Conservation (phyloP, 1,284 basidiomycete species). For the Moesziomyces sp. region DNA sequence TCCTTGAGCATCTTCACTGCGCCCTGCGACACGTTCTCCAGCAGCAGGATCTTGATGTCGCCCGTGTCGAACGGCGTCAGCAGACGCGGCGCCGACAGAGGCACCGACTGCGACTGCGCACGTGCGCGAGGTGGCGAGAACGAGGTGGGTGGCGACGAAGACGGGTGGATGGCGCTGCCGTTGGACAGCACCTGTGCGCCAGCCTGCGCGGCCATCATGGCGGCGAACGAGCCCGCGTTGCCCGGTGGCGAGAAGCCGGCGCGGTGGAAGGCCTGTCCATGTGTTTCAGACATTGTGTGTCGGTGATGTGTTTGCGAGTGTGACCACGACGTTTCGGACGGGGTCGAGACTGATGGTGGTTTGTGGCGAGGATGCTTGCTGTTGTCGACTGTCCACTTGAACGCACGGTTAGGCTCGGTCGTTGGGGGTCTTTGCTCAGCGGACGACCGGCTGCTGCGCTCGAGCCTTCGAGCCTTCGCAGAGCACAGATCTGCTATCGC, state of each 20-base stretch:
- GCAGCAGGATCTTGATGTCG: slow-evolving; percentile 75
- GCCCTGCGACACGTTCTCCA: slow-evolving; percentile 95
- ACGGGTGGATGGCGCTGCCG: slow-evolving; percentile 30
- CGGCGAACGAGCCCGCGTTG: slow-evolving; percentile 55
- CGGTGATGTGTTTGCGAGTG: background rate
- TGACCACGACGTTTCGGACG: slow-evolving; percentile 7
- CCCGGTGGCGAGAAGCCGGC: slow-evolving; percentile 60
- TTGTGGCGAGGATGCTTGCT: background rate
- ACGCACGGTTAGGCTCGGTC: too few species aligned
- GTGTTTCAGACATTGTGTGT: slow-evolving; percentile 37
- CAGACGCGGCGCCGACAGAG: slow-evolving; percentile 51
- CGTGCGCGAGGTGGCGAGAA: slow-evolving; percentile 47
- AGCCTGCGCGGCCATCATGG: slow-evolving; percentile 60
- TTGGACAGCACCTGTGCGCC: slow-evolving; percentile 41
- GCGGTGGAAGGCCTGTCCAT: slow-evolving; percentile 59
- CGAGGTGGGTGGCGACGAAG: slow-evolving; percentile 40
- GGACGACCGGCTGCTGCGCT: too few species aligned
- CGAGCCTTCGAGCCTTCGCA: too few species aligned
- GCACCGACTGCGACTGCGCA: slow-evolving; percentile 40
- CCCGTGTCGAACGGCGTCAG: slow-evolving; percentile 64
- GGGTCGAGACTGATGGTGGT: slow-evolving; percentile 18
- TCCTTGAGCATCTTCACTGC: slow-evolving; percentile 84
- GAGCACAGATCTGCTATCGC: too few species aligned
- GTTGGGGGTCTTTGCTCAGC: too few species aligned
- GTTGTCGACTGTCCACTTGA: too few species aligned